A percentile compares a stretch with the other conserved stretches of the same genome.
These are phyloP conservation scores for Penicillium macrosclerotiorum DNA, from an alignment of 495 filamentous ascomycete genomes.

Conservation along the genomic window DNA sequence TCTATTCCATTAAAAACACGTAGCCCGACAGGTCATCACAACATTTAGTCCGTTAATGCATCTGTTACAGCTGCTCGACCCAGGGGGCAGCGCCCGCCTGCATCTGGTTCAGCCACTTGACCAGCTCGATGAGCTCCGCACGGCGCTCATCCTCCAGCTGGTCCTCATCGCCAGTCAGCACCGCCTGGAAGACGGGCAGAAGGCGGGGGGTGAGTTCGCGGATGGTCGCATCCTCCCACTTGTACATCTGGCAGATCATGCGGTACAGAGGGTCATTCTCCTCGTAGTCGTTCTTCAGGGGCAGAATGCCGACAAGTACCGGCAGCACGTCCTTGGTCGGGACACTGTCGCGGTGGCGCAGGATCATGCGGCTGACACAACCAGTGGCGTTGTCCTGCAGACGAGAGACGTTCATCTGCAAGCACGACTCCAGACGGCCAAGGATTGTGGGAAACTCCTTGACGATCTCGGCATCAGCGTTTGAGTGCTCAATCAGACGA, in stretches of 20 bases:
- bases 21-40: slow-evolving; percentile 27
- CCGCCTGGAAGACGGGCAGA: slow-evolving; percentile 75
- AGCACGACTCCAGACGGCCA: slow-evolving; percentile 76
- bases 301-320: slow-evolving; percentile 72
- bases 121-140: slow-evolving; percentile 63
- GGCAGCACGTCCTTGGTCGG: slow-evolving; percentile 80
- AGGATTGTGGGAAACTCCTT: slow-evolving; percentile 75
- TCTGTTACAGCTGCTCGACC: slow-evolving; percentile 44
- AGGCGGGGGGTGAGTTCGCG: slow-evolving; percentile 73
- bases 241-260: slow-evolving; percentile 84
- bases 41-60: slow-evolving; percentile 11
- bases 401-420: slow-evolving; percentile 70
- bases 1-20: slow-evolving; percentile 44
- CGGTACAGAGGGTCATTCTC: slow-evolving; percentile 92
- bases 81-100: slow-evolving; percentile 44
- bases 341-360: slow-evolving; percentile 72
- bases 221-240: slow-evolving; percentile 67
- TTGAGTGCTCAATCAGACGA: slow-evolving; percentile 76
- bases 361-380: slow-evolving; percentile 89
- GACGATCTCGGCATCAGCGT: slow-evolving; percentile 65
- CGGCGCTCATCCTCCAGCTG: slow-evolving; percentile 84
- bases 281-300: slow-evolving; percentile 90
- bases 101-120: slow-evolving; percentile 65
- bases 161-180: slow-evolving; percentile 73
- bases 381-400: slow-evolving; percentile 92